A percentile compares a stretch with the other conserved stretches of the same genome.
Conservation (phyloP, 148 eudicot species). For the Rhododendron griersonianum region DNA sequence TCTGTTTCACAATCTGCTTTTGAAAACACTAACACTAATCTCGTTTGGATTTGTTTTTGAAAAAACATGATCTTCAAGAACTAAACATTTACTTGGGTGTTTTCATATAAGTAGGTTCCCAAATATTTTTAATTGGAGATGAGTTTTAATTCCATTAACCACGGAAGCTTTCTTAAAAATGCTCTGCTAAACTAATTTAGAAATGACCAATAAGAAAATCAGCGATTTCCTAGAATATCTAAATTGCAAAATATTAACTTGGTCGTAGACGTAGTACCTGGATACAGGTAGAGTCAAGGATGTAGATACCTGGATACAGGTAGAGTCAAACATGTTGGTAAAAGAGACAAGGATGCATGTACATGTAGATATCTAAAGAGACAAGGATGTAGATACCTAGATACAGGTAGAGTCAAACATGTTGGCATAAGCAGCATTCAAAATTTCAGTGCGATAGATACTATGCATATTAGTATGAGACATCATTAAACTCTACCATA, state of each 20-base stretch:
- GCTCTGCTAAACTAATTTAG: neutral
- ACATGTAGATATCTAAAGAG: neutral
- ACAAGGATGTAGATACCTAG: neutral
- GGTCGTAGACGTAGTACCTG: neutral
- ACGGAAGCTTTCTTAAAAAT: neutral
- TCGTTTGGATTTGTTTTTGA: neutral
- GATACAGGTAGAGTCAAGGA: neutral
- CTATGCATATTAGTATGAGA: neutral
- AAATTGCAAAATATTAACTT: neutral
- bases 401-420: neutral
- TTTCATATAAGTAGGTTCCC: neutral
- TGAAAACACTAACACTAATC: neutral
- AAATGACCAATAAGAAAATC: neutral
- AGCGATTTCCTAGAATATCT: neutral
- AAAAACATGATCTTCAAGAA: neutral
- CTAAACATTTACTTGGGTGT: neutral
- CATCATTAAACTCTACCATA: neutral
- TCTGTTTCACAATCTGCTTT: neutral
- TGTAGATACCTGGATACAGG: neutral
- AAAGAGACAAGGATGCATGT: neutral
- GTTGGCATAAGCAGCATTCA: neutral
- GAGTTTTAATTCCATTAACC: neutral
- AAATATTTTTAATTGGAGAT: neutral
- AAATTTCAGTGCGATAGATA: neutral
- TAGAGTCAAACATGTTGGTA: neutral